A percentile compares a stretch with the other conserved stretches of the same genome.
Conservation (phyloP, 148 eudicot genomes). For the Euryodendron excelsum region DNA sequence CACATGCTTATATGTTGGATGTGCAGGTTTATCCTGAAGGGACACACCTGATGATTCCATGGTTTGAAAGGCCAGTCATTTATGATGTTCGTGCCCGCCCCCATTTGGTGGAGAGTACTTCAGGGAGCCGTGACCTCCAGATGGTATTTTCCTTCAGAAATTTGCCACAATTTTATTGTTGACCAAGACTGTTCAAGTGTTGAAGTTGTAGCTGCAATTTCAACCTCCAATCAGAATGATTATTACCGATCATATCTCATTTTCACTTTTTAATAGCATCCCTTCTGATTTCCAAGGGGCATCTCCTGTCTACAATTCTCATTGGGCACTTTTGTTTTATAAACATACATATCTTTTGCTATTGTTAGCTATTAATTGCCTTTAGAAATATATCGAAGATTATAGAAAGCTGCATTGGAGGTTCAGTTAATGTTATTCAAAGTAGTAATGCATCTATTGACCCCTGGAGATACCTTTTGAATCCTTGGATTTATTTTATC, state of each 20-base stretch:
- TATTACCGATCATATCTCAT: not conserved
- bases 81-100: conserved; percentile 97
- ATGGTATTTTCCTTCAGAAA: conserved; percentile 46
- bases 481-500: not conserved
- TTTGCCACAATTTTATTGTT: not conserved
- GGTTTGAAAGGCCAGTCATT: conserved; percentile 86
- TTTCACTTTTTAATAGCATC: not conserved
- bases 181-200: not conserved
- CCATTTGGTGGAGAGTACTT: conserved; percentile 81
- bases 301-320: not conserved
- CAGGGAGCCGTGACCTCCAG: conserved; percentile 97
- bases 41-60: conserved; percentile 81
- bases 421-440: not conserved
- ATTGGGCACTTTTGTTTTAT: not conserved
- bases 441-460: not conserved
- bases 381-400: not conserved
- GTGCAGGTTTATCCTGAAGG: conserved; percentile 94
- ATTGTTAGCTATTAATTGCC: not conserved
- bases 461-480: not conserved
- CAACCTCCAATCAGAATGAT: not conserved
- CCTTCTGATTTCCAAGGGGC: not conserved
- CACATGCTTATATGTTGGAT: not conserved
- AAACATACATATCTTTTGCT: not conserved
- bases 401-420: not conserved
- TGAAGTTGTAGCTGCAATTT: not conserved